phyloP scores from a whole-genome alignment of 164 flowering plant species.

The Liriodendron chinense region DNA sequence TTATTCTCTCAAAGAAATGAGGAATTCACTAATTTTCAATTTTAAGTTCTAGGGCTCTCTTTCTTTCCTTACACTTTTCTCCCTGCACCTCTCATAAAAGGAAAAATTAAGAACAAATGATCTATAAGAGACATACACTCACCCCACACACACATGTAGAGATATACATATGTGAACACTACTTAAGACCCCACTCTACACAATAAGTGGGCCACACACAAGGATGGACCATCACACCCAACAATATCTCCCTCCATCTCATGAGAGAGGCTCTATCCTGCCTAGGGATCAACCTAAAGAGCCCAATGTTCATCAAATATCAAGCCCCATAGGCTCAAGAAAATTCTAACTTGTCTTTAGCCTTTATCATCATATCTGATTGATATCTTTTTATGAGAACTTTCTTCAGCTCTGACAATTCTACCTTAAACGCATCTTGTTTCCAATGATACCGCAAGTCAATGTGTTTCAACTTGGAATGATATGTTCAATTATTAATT shows the following conservation, averaged over 20 bases:
- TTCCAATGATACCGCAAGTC: constrained; percentile 3
- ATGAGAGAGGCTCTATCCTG: not conserved
- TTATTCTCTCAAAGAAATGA: too few species aligned
- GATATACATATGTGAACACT: too few species aligned
- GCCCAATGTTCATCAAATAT: not conserved
- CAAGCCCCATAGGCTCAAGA: not conserved
- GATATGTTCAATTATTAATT: not conserved
- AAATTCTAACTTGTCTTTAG: not conserved
- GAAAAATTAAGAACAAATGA: too few species aligned
- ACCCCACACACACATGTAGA: too few species aligned
- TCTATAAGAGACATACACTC: too few species aligned
- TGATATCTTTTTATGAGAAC: not conserved
- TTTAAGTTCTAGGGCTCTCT: too few species aligned
- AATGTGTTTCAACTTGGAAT: not conserved
- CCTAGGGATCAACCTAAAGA: not conserved
- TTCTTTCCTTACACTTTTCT: too few species aligned
- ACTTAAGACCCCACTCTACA: too few species aligned
- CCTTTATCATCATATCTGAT: constrained; percentile 8
- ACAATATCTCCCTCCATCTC: not conserved
- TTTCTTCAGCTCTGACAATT: not conserved
- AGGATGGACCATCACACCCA: too few species aligned
- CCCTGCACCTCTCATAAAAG: too few species aligned
- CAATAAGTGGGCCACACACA: too few species aligned
- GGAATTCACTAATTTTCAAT: too few species aligned
- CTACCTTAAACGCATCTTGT: not conserved